Conservation (phyloP, 495 filamentous ascomycete species). For the Thermochaetoides thermophila region DNA sequence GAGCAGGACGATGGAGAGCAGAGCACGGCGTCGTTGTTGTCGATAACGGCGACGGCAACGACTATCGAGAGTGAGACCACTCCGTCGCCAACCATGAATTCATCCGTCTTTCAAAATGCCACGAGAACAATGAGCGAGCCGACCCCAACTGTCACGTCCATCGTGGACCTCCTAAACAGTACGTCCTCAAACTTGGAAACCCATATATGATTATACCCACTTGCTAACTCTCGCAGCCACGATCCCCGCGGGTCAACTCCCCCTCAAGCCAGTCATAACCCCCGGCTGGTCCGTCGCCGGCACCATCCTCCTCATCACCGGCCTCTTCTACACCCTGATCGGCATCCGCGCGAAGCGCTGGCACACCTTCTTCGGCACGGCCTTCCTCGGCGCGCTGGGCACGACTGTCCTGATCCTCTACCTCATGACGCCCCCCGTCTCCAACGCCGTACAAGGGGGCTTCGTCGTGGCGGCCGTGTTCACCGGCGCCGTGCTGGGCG, state of each 20-base stretch:
- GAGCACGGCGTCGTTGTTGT: neutral
- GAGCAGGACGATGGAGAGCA: neutral
- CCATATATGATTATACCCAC: too few species aligned
- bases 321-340: slow-evolving; percentile 53
- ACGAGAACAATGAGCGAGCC: too few species aligned
- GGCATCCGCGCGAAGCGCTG: slow-evolving; percentile 78
- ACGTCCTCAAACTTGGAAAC: too few species aligned
- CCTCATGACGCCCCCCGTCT: slow-evolving; percentile 71
- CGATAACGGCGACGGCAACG: too few species aligned
- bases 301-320: slow-evolving; percentile 55
- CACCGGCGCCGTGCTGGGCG: slow-evolving; percentile 66
- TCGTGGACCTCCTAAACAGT: too few species aligned
- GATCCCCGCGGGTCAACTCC: slow-evolving; percentile 38
- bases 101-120: too few species aligned
- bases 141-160: too few species aligned
- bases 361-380: slow-evolving; percentile 68
- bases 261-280: slow-evolving; percentile 58
- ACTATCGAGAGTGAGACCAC: too few species aligned
- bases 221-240: slow-evolving; percentile 24
- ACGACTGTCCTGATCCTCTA: slow-evolving; percentile 80
- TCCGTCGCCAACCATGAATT: too few species aligned
- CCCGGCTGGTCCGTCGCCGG: slow-evolving; percentile 71
- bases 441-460: slow-evolving; percentile 65
- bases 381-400: slow-evolving; percentile 55
- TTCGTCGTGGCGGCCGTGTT: slow-evolving; percentile 71